Base-by-base conservation (phyloP, 2,329 filamentous ascomycete species). In the Monilinia laxa region DNA sequence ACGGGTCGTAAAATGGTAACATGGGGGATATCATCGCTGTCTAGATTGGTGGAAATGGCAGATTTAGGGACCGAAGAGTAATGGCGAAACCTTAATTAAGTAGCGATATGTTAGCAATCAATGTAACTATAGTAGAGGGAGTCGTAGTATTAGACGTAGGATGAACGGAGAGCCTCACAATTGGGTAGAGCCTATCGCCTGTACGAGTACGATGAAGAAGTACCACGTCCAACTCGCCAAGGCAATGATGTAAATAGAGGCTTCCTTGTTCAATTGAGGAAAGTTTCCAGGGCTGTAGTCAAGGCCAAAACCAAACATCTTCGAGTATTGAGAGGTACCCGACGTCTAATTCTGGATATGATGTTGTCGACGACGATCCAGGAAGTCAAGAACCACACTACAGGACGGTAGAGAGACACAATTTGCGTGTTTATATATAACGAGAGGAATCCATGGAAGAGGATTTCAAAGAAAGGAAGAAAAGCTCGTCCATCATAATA, bases 1-100 rank as follows among this genome's bases (percentile, higher is more conserved):
- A 97, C 89, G 0, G 95, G 96, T 2, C 95, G 90, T 72, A 99
- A 93, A 68, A 97, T 85, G 42, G 95, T 98, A 73, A 99, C 84
- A 79, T 92, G 88, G 20, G 93, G 94, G 3, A 92, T 82, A 51
- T 87, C 79, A 71, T 84, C 76, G 52, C 79, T 74, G 4, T 79
- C 78, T 0, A 88, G 78, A 0, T 77, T 77, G 1, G 85, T 79
- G 3, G 86, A 86, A 20, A 84, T 75, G 6, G 85, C 80, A 7
- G 80, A 77, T n/a, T 76, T 74, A 2, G 83, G 83, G 3, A 78
- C 80, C 1, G 77, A 78, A 0, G 84, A 85, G 75, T 85, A 86
- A 72, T 82, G 77, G 53, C 81, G 81, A 72, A 85, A 84, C 69
- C 87, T 85, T 71, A 14, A 35, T 35, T 35, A 60, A 66, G 54